Evolutionary conservation across 352 stramenopile species (phyloP).

Genomic region (Pythium coloratum): DNA sequence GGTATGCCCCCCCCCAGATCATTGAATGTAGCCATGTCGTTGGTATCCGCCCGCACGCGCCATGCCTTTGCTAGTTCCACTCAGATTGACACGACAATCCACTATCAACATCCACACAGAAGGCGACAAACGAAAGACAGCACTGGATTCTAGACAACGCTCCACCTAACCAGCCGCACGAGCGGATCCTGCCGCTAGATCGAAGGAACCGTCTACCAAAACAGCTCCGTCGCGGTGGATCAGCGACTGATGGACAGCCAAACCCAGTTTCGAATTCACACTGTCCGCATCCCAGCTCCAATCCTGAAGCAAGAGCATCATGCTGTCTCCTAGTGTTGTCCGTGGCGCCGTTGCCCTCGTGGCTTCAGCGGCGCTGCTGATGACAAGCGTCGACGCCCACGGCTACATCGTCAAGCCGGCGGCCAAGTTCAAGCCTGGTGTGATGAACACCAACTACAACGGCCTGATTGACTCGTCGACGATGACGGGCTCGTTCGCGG

Average conservation of each 20-base stretch:
- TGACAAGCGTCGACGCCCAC: conserved; percentile 38
- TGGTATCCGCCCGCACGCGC: not conserved
- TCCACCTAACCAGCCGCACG: not conserved
- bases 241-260: not conserved
- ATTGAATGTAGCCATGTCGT: not conserved
- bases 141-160: not conserved
- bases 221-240: no score
- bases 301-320: not conserved
- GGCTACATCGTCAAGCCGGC: conserved; percentile 50
- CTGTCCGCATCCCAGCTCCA: not conserved
- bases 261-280: not conserved
- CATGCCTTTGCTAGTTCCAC: not conserved
- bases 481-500: conserved; percentile 37
- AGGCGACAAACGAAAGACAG: not conserved
- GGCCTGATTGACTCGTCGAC: conserved; percentile 40
- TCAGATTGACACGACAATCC: not conserved
- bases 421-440: conserved; percentile 37
- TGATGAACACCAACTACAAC: conserved; percentile 37
- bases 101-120: not conserved
- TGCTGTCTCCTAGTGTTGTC: not conserved
- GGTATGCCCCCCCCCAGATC: not conserved
- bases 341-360: conserved; percentile 1
- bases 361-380: conserved; percentile 19
- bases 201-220: not conserved
- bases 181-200: not conserved